These are phyloP conservation scores for Suillus decipiens DNA, from an alignment of 768 basidiomycete genomes.

Conservation along the genomic window DNA sequence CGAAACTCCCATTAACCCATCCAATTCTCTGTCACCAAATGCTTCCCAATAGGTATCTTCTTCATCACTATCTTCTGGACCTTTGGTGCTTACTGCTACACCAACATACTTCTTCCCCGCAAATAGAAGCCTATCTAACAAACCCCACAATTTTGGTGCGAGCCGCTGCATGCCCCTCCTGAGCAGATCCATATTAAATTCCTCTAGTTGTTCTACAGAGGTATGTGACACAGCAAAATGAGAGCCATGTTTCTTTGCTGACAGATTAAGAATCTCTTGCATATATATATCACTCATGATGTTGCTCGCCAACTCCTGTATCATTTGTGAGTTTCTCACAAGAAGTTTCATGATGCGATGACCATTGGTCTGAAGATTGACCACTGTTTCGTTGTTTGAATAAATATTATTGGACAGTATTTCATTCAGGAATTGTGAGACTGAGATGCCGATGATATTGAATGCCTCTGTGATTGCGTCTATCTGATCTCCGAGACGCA, in stretches of 20 bases:
- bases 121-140: slow-evolving; percentile 12
- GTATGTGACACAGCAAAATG: slow-evolving; percentile 12
- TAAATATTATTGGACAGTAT: not conserved
- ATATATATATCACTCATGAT: not conserved
- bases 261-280: slow-evolving; percentile 6
- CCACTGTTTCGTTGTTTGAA: not conserved
- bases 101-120: not conserved
- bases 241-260: slow-evolving; percentile 12
- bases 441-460: not conserved
- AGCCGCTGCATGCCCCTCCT: slow-evolving; percentile 4
- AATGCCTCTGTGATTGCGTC: not conserved
- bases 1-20: slow-evolving; percentile 5
- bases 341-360: not conserved
- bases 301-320: not conserved
- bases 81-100: not conserved
- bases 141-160: slow-evolving; percentile 16
- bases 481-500: not conserved
- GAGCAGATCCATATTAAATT: slow-evolving; percentile 19
- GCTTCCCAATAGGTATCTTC: slow-evolving; percentile 9
- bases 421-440: not conserved
- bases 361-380: not conserved
- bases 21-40: slow-evolving; percentile 10
- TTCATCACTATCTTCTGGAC: not conserved
- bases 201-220: slow-evolving; percentile 13
- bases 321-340: not conserved